Percentiles rank a stretch among this genome's conserved stretches.
These are phyloP conservation scores for Wickerhamomyces xylosicus DNA, from an alignment of 805 yeast genomes.

Conservation along the genomic window DNA sequence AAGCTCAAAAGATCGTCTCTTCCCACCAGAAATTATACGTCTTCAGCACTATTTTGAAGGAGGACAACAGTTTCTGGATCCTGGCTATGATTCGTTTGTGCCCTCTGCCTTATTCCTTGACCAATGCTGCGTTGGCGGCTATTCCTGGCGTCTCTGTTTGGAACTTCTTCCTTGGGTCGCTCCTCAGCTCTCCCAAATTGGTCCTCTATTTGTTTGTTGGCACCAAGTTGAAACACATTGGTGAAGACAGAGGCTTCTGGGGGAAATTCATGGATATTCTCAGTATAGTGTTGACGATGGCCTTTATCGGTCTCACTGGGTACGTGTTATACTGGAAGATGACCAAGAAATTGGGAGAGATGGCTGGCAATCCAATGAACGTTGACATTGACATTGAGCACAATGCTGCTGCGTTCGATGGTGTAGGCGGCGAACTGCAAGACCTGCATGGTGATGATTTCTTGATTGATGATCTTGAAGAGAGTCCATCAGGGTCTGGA, in stretches of 20 bases:
- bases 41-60: conserved; percentile 62
- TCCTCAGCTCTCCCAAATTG: conserved; percentile 73
- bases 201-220: conserved; percentile 75
- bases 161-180: conserved; percentile 61
- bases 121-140: conserved; percentile 88
- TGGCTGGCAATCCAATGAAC: no score
- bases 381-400: no score
- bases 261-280: conserved; percentile 51
- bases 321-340: conserved; percentile 55
- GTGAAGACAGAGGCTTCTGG: conserved; percentile 40
- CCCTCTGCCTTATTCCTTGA: conserved; percentile 87
- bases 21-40: conserved; percentile 61
- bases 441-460: background rate
- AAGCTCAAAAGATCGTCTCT: conserved; percentile 51
- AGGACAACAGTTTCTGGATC: conserved; percentile 55
- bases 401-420: no score
- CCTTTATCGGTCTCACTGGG: conserved; percentile 49
- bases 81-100: conserved; percentile 70
- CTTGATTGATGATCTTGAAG: background rate
- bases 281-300: conserved; percentile 47
- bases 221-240: conserved; percentile 57
- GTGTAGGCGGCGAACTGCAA: background rate
- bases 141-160: conserved; percentile 61
- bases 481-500: no score
- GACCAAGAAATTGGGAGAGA: conserved; percentile 22